Percentiles rank a stretch among this genome's conserved stretches.
Evolutionary conservation across 2,329 filamentous ascomycete species (phyloP).

Genomic region (Xylariales sp.): DNA sequence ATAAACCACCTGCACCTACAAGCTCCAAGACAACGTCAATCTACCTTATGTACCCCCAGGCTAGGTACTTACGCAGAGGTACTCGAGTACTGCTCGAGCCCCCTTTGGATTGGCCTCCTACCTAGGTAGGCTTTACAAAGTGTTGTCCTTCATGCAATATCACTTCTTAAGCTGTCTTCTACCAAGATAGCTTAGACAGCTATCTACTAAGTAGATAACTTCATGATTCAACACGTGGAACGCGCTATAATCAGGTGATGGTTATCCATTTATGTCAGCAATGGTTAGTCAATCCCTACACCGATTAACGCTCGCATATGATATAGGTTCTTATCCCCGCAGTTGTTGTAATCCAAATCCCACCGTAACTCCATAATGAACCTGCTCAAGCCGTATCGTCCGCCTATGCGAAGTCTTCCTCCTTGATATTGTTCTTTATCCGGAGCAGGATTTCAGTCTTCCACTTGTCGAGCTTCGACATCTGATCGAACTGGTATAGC

Average conservation of each 20-base stretch:
- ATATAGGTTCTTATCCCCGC: slow-evolving; percentile 24
- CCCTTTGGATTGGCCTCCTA: too few relatives aligned
- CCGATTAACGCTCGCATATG: slow-evolving; percentile 32
- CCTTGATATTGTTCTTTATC: slow-evolving; percentile 85
- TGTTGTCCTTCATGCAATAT: not conserved
- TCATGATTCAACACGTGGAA: not conserved
- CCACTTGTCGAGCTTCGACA: slow-evolving; percentile 92
- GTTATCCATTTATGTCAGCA: slow-evolving; percentile 20
- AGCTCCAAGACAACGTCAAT: too few relatives aligned
- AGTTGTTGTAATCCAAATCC: slow-evolving; percentile 31
- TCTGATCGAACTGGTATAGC: slow-evolving; percentile 88
- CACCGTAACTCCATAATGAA: slow-evolving; percentile 31
- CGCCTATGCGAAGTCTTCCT: slow-evolving; percentile 50
- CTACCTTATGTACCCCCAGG: too few relatives aligned
- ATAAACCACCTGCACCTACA: not conserved
- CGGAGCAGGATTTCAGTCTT: slow-evolving; percentile 87
- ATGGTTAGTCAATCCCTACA: slow-evolving; percentile 25
- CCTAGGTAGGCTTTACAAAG: too few relatives aligned
- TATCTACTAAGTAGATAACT: not conserved
- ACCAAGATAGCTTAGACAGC: not conserved
- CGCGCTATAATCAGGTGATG: not conserved
- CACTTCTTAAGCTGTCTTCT: not conserved
- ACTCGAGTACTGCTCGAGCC: too few relatives aligned
- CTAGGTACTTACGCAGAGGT: too few relatives aligned
- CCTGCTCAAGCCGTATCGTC: slow-evolving; percentile 16